Percentiles rank a stretch among this genome's conserved stretches.
These are phyloP conservation scores for Backusella tuberculispora DNA, from an alignment of 192 early-diverging fungal species.

Conservation along the genomic window DNA sequence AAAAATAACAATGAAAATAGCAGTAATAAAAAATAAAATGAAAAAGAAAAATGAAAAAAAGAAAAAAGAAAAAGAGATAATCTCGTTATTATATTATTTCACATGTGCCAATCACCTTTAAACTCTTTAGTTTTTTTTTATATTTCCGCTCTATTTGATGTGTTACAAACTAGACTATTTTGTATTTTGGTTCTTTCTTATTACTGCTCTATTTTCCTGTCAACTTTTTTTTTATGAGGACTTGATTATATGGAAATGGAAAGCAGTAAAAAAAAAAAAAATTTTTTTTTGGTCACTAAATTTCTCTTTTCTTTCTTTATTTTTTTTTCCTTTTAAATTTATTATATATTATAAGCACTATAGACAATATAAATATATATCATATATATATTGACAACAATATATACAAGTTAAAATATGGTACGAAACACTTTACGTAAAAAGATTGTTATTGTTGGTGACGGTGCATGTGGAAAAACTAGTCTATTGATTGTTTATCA, in stretches of 20 bases:
- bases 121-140: too few relatives aligned
- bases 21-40: too few relatives aligned
- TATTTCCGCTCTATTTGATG: background rate
- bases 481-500: constrained; percentile 23
- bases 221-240: too few relatives aligned
- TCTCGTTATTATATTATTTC: constrained; percentile 2
- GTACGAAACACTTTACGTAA: constrained; percentile 17
- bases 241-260: too few relatives aligned
- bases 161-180: background rate
- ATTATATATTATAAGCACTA: too few relatives aligned
- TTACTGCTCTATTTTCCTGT: too few relatives aligned
- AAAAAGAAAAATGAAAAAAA: background rate
- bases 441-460: constrained; percentile 18
- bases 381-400: too few relatives aligned
- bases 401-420: background rate
- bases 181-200: too few relatives aligned
- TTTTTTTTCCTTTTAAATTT: background rate
- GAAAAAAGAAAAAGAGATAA: constrained; percentile 9
- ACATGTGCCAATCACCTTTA: constrained; percentile 14
- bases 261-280: too few relatives aligned
- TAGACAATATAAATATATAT: too few relatives aligned
- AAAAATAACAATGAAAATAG: too few relatives aligned
- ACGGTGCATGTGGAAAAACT: constrained; percentile 7
- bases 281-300: background rate
- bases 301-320: background rate